These are phyloP conservation scores for Colletotrichum sp. DNA, from an alignment of 2,329 filamentous ascomycete genomes.

Conservation along the genomic window DNA sequence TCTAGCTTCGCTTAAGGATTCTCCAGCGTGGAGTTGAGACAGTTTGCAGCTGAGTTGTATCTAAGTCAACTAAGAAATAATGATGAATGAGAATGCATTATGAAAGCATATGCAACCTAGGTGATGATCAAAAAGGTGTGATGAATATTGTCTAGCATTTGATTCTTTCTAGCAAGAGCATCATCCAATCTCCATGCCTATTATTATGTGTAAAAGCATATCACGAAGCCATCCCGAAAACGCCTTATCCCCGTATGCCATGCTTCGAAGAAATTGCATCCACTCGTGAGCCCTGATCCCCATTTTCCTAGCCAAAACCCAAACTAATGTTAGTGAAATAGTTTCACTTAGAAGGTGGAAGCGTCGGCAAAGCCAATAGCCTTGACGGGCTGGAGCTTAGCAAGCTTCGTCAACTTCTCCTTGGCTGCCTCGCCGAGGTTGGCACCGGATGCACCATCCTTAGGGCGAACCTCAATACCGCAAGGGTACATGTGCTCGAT, in stretches of 20 bases:
- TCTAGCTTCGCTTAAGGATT: constrained; percentile 30
- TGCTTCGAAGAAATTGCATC: background rate
- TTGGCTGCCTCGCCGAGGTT: background rate
- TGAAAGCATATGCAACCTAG: accelerated
- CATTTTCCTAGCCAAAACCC: background rate
- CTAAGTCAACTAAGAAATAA: background rate
- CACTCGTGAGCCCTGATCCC: background rate
- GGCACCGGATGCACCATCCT: background rate
- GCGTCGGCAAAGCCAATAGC: constrained; percentile 3
- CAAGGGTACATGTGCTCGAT: constrained; percentile 23
- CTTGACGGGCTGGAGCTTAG: constrained; percentile 2
- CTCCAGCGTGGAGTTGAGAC: too few relatives aligned
- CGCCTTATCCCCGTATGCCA: background rate
- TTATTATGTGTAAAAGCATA: background rate
- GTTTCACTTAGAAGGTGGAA: background rate
- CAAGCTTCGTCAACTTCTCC: constrained; percentile 8
- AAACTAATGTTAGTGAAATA: too few relatives aligned
- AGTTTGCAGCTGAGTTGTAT: background rate
- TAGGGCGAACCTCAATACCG: constrained; percentile 15
- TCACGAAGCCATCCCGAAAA: background rate
- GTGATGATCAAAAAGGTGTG: background rate
- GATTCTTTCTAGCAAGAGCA: background rate
- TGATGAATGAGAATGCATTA: background rate
- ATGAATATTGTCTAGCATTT: background rate
- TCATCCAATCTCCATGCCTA: accelerated